These are phyloP conservation scores for Lanmaoa pseudosensibilis DNA, from an alignment of 768 basidiomycete species.

Conservation along the genomic window DNA sequence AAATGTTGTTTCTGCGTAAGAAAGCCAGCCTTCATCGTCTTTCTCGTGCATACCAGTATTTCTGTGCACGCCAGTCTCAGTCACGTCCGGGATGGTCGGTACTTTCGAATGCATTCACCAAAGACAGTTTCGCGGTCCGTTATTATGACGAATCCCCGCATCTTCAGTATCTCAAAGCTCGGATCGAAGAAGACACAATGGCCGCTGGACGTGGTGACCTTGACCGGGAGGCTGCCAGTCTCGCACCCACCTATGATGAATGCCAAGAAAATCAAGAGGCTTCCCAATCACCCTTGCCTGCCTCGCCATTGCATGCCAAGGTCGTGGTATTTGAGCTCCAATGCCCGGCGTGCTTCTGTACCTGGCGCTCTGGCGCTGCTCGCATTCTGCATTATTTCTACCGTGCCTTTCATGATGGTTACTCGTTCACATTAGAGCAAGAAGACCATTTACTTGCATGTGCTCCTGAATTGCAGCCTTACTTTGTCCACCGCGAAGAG, in stretches of 20 bases:
- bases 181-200: conserved; percentile 30
- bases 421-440: neutral
- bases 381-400: conserved; percentile 30
- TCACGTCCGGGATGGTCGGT: conserved; percentile 27
- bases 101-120: conserved; percentile 25
- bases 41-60: conserved; percentile 27
- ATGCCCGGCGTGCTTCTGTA: conserved; percentile 34
- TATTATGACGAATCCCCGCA: conserved; percentile 30
- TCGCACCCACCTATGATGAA: neutral
- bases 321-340: conserved; percentile 40
- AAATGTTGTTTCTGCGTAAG: conserved; percentile 29
- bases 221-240: neutral
- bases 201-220: conserved; percentile 15
- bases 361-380: conserved; percentile 41
- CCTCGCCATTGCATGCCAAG: conserved; percentile 26
- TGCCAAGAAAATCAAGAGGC: neutral
- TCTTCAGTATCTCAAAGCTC: conserved; percentile 26
- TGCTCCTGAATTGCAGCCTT: conserved; percentile 28
- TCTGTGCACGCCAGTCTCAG: conserved; percentile 29
- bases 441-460: neutral
- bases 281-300: conserved; percentile 41
- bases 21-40: conserved; percentile 30
- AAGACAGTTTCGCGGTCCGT: conserved; percentile 33
- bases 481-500: neutral
- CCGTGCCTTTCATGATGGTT: no score